Evolutionary conservation across 1,139 yeast species (phyloP).

Genomic region (Saccharomyces hybrid): DNA sequence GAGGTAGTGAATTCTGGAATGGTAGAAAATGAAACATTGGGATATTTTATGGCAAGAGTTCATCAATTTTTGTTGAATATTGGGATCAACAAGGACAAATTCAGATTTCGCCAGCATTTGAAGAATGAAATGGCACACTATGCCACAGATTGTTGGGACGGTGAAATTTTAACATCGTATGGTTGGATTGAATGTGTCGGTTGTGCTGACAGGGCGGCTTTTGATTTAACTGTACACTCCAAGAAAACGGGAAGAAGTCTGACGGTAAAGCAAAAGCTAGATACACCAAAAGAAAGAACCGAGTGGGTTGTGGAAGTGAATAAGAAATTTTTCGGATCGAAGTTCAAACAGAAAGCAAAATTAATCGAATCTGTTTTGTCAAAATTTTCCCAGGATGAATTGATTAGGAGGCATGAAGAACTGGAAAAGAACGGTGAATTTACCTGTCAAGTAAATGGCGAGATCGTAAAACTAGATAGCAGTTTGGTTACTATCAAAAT

Average conservation of each 20-base stretch:
- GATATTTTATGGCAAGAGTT: conserved; percentile 93
- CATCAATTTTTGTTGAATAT: conserved; percentile 75
- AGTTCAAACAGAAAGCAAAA: conserved; percentile 95
- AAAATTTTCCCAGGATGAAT: conserved; percentile 76
- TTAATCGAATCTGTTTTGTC: conserved; percentile 75
- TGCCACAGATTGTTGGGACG: conserved; percentile 99
- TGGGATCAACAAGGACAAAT: conserved; percentile 76
- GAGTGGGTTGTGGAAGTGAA: conserved; percentile 76
- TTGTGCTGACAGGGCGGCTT: conserved; percentile 98
- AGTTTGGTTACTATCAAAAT: conserved; percentile 69
- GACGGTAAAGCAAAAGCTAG: conserved; percentile 84
- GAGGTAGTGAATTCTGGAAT: conserved; percentile 83
- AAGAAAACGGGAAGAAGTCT: conserved; percentile 92
- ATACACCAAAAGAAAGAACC: conserved; percentile 77
- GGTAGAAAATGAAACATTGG: conserved; percentile 95
- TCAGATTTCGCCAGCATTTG: conserved; percentile 98
- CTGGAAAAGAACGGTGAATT: conserved; percentile 57
- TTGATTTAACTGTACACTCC: conserved; percentile 90
- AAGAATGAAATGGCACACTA: conserved; percentile 99
- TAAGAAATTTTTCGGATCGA: conserved; percentile 95
- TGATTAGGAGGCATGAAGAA: conserved; percentile 68
- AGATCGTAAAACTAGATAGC: conserved; percentile 46
- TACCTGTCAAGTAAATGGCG: conserved; percentile 51
- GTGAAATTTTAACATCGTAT: conserved; percentile 88
- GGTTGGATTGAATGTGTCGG: conserved; percentile 99